phyloP scores from a whole-genome alignment of 169 alveolate genomes.

The Cryptosporidium viatorum region DNA sequence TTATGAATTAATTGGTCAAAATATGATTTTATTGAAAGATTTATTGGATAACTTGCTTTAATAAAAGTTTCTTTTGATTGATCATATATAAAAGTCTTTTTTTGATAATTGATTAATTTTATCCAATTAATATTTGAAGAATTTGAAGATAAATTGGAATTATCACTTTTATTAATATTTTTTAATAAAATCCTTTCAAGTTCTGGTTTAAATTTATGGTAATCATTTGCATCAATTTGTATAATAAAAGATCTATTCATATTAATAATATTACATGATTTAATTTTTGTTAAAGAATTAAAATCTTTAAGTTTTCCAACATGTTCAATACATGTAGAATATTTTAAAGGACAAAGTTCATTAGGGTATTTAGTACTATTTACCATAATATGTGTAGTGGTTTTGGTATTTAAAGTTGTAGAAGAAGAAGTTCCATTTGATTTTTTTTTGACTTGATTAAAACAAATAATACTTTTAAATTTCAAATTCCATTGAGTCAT shows the following conservation, averaged over 20 bases:
- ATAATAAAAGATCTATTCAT: constrained; percentile 13
- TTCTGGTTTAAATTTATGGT: background rate
- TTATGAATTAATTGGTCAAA: background rate
- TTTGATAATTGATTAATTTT: constrained; percentile 1
- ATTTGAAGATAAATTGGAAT: background rate
- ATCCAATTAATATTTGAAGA: constrained; percentile 8
- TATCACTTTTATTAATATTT: background rate
- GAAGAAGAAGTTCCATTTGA: background rate
- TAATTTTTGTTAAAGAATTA: background rate
- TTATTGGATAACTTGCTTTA: constrained; percentile 38
- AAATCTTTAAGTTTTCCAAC: background rate
- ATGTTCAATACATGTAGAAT: constrained; percentile 33
- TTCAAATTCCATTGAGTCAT: constrained; percentile 60
- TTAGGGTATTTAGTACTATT: constrained; percentile 7
- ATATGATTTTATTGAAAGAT: constrained; percentile 24
- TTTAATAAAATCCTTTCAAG: constrained; percentile 5
- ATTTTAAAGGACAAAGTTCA: constrained; percentile 31
- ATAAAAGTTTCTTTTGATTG: background rate
- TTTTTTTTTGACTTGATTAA: background rate
- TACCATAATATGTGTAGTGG: constrained; percentile 41
- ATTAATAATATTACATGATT: background rate
- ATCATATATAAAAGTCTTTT: constrained; percentile 24
- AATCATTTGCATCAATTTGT: constrained; percentile 36
- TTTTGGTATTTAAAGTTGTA: background rate
- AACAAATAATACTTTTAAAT: constrained; percentile 31